These are phyloP conservation scores for Claviceps arundinis DNA, from an alignment of 2,329 filamentous ascomycete species.

Conservation along the genomic window DNA sequence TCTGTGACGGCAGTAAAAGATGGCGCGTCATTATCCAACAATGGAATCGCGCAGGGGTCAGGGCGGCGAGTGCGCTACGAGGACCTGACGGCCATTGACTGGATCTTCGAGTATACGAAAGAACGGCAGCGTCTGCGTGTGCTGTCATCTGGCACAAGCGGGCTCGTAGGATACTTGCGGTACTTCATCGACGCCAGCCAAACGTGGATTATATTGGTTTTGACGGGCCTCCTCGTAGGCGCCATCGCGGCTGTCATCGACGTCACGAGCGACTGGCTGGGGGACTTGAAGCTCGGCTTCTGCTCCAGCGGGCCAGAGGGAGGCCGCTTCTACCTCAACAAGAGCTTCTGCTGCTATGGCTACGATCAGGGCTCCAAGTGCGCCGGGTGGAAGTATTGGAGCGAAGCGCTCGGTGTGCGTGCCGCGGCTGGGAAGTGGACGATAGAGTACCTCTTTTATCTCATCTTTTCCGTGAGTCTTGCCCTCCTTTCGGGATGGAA, in stretches of 20 bases:
- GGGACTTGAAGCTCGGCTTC: constrained; percentile 80
- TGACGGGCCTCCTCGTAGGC: constrained; percentile 75
- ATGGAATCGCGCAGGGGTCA: constrained; percentile 86
- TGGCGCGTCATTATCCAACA: constrained; percentile 33
- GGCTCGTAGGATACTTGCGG: constrained; percentile 58
- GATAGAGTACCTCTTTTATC: constrained; percentile 77
- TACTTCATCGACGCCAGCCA: constrained; percentile 74
- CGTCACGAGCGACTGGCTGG: constrained; percentile 83
- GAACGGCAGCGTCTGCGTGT: constrained; percentile 79
- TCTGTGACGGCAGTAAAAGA: constrained; percentile 26
- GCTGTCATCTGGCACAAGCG: constrained; percentile 54
- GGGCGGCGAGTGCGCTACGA: constrained; percentile 88
- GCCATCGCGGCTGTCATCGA: constrained; percentile 79
- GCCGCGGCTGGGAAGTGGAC: constrained; percentile 62
- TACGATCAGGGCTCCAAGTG: constrained; percentile 76
- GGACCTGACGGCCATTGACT: constrained; percentile 93
- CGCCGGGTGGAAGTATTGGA: constrained; percentile 78
- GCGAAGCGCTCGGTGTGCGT: constrained; percentile 53
- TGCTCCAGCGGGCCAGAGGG: constrained; percentile 65
- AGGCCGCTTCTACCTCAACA: constrained; percentile 82
- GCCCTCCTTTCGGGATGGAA: too few relatives aligned
- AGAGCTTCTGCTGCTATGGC: constrained; percentile 84
- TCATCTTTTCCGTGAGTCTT: constrained; percentile 61
- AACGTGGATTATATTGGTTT: constrained; percentile 78
- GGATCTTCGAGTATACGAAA: constrained; percentile 98